Percentiles rank a stretch among this genome's conserved stretches.
phyloP scores from a whole-genome alignment of 257 asterid genomes.

The Lavandula angustifolia region DNA sequence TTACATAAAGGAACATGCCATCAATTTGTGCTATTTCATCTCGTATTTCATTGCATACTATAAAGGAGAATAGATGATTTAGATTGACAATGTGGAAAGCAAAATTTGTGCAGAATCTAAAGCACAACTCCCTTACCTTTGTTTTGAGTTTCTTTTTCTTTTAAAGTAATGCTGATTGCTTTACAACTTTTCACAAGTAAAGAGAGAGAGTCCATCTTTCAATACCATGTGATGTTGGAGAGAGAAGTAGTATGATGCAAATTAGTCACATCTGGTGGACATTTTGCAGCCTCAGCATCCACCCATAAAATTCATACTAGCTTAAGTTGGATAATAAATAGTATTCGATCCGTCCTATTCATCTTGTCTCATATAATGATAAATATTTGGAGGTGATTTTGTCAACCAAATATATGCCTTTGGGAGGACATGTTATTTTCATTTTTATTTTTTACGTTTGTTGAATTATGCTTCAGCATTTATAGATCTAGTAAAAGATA shows the following conservation, averaged over 20 bases:
- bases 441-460: not conserved
- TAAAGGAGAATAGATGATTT: not conserved
- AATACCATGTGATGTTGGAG: slow-evolving; percentile 27
- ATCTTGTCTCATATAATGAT: not conserved
- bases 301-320: not conserved
- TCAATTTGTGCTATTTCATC: not conserved
- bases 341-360: not conserved
- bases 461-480: not conserved
- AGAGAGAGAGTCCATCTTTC: slow-evolving; percentile 5
- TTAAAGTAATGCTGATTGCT: slow-evolving; percentile 1
- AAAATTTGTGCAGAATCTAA: too few species aligned
- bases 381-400: not conserved
- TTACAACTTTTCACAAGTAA: slow-evolving; percentile 28
- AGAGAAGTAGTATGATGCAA: not conserved
- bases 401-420: not conserved
- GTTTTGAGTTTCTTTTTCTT: not conserved
- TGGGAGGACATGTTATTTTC: not conserved
- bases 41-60: not conserved
- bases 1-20: not conserved
- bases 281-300: slow-evolving; percentile 2
- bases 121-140: not conserved
- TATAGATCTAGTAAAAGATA: too few species aligned
- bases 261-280: not conserved
- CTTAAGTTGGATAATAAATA: not conserved
- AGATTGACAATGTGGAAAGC: not conserved